Conservation (phyloP, 257 asterid species). For the Solanum paucissectum region DNA sequence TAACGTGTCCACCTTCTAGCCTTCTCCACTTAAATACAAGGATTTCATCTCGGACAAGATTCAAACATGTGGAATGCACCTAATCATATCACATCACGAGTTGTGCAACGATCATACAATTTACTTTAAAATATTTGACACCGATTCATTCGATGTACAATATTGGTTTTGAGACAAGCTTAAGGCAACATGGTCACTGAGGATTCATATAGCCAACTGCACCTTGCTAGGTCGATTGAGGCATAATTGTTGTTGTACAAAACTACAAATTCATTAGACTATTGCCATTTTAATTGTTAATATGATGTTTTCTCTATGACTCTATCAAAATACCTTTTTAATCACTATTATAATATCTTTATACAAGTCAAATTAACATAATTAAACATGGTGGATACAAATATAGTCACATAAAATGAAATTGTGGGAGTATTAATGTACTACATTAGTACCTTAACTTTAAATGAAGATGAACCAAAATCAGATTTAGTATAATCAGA, state of each 20-base stretch:
- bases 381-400: background rate
- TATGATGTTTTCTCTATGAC: background rate
- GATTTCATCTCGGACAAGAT: background rate
- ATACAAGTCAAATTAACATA: background rate
- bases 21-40: background rate
- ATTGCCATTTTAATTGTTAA: too few species aligned
- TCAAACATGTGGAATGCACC: background rate
- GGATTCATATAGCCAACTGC: too few species aligned
- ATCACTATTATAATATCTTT: background rate
- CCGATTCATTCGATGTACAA: too few species aligned
- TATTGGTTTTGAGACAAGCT: too few species aligned
- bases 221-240: too few species aligned
- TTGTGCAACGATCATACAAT: background rate
- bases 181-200: too few species aligned
- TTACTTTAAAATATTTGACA: background rate
- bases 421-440: background rate
- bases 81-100: background rate
- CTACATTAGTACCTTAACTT: conserved; percentile 31
- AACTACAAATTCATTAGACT: too few species aligned
- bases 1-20: background rate
- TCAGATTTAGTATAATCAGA: conserved; percentile 47
- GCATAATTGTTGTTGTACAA: too few species aligned
- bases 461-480: conserved; percentile 30
- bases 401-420: background rate
- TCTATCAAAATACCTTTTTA: background rate